Conservation (phyloP, 1,139 yeast species). For the Dujonia santamariae region DNA sequence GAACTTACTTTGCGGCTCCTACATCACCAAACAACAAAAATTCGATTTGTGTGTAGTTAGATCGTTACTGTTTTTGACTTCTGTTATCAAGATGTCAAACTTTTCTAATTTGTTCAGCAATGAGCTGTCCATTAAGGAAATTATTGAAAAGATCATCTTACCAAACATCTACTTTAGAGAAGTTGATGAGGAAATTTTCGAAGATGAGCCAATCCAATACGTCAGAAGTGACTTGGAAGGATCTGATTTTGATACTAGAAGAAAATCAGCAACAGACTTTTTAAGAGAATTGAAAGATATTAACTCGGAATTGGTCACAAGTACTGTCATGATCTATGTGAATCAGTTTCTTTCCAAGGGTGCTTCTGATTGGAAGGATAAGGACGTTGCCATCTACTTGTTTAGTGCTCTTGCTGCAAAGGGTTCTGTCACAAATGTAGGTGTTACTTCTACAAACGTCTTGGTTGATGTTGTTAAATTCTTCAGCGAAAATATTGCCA, state of each 20-base stretch:
- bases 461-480: conserved; percentile 84
- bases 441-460: conserved; percentile 84
- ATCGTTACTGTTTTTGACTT: conserved; percentile 76
- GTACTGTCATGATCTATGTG: conserved; percentile 75
- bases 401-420: conserved; percentile 90
- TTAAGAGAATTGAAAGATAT: conserved; percentile 81
- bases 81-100: conserved; percentile 69
- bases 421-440: conserved; percentile 79
- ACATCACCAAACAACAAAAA: conserved; percentile 65
- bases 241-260: conserved; percentile 86
- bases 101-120: conserved; percentile 59
- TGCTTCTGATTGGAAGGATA: conserved; percentile 64
- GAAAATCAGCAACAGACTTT: conserved; percentile 89
- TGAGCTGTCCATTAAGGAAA: conserved; percentile 68
- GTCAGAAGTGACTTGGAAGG: conserved; percentile 94
- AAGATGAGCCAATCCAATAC: conserved; percentile 93
- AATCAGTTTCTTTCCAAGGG: conserved; percentile 54
- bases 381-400: conserved; percentile 83
- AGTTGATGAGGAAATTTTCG: conserved; percentile 87
- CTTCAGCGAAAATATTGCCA: conserved; percentile 76
- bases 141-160: conserved; percentile 77
- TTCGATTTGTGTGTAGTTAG: conserved; percentile 83
- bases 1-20: conserved; percentile 49
- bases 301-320: conserved; percentile 71
- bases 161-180: conserved; percentile 87